Base-by-base conservation (phyloP, 164 flowering plant species). In the Nymphaea colorata region DNA sequence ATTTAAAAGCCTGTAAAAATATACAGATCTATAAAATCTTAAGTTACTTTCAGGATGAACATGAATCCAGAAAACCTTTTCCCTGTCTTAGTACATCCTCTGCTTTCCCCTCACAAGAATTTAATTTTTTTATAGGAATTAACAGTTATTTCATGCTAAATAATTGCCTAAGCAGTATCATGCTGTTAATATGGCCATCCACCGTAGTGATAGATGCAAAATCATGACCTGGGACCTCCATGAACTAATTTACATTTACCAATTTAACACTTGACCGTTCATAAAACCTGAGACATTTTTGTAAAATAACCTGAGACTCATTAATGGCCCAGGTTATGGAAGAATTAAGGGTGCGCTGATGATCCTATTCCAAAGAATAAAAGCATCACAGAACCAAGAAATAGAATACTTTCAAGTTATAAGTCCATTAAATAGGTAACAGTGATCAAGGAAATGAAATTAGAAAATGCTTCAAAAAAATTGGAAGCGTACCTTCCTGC, bases 401-500 rank as follows among this genome's bases (percentile, higher is more conserved):
- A 47, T 6, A 47, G 6, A 3, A 6, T 47, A 2, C 6, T 12
- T 47, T 6, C 6, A 47, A 12, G 55, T 6, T 47, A 47, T 12
- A 47, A 47, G n/a, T n/a, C n/a, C 55, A 6, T 47, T 47, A 47
- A 47, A 47, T 6, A 12, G 55, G 11, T 47, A 12, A 6, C 10
- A 47, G 8, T 6, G 11, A 47, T 47, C 55, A 47, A 47, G 55
- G 11, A 12, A 47, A 47, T 6, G 55, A 47, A 47, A 47, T 47
- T 6, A 47, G 7, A 41, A 61, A 14, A 5, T 15, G 41, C 6
- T 4, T 42, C 62, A 70, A 6, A 47, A 51, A 47, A 15, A 10
- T 36, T 42, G 44, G 62, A 77, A 82, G 79, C 45, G 12, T 51
- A 94, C 99, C 92, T 88, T 84, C 99, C 99, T 0, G 98, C 97